These are phyloP conservation scores for Pythium scleroteichum DNA, from an alignment of 352 stramenopile species.

Conservation along the genomic window DNA sequence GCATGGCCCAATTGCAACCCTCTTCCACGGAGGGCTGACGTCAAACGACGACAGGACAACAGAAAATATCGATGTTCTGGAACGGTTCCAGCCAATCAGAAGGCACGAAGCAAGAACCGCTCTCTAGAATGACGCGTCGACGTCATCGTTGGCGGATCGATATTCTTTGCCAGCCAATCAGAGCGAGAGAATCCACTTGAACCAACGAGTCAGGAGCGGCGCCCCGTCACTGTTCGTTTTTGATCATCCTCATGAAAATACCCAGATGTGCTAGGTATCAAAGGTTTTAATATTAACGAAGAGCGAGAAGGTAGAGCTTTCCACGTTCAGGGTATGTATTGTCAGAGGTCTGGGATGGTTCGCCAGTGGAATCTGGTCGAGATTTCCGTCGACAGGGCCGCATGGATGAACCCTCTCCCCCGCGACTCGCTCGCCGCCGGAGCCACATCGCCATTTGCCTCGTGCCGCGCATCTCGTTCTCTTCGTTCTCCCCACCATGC, in stretches of 20 bases:
- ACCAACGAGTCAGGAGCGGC: background rate
- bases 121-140: slow-evolving; percentile 22
- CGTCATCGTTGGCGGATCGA: slow-evolving; percentile 14
- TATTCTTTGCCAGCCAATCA: slow-evolving; percentile 20
- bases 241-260: slow-evolving; percentile 9
- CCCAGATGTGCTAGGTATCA: slow-evolving; percentile 1
- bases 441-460: slow-evolving; percentile 22
- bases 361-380: background rate
- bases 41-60: slow-evolving; percentile 15
- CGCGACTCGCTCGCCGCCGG: background rate
- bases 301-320: background rate
- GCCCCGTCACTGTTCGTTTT: background rate
- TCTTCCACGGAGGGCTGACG: background rate
- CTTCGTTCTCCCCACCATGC: slow-evolving; percentile 32
- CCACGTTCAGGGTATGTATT: slow-evolving; percentile 5
- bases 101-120: background rate
- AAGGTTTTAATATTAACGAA: background rate
- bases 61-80: slow-evolving; percentile 24
- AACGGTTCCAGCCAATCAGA: slow-evolving; percentile 21
- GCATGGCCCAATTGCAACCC: background rate
- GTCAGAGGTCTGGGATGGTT: background rate
- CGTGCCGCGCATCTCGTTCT: background rate
- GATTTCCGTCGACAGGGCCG: slow-evolving; percentile 18
- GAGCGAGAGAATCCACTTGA: slow-evolving; percentile 13
- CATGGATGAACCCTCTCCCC: background rate